Conservation (phyloP, 805 yeast genomes). For the Saturnispora dispora region DNA sequence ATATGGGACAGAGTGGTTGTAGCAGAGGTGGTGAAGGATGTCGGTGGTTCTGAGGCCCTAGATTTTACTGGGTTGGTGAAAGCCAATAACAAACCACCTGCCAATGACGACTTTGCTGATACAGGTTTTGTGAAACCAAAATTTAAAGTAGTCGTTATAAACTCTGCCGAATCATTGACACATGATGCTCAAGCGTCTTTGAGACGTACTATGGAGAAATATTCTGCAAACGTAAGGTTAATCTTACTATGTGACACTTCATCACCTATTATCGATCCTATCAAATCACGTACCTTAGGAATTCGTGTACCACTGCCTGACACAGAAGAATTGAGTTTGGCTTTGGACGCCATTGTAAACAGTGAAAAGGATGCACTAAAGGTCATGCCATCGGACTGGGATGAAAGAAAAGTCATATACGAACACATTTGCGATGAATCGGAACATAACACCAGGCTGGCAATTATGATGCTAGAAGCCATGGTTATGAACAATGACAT, state of each 20-base stretch:
- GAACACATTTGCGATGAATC: conserved; percentile 44
- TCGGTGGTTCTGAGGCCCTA: conserved; percentile 94
- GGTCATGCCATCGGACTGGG: conserved; percentile 28
- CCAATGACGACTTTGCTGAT: not conserved
- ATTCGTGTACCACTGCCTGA: conserved; percentile 84
- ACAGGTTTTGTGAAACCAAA: conserved; percentile 32
- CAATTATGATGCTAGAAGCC: conserved; percentile 75
- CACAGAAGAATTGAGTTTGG: conserved; percentile 43
- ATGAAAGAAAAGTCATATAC: conserved; percentile 30
- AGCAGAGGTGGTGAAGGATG: conserved; percentile 86
- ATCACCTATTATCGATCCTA: conserved; percentile 87
- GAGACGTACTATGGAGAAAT: conserved; percentile 93
- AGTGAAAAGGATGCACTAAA: conserved; percentile 39
- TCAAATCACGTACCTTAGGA: conserved; percentile 82
- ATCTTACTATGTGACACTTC: conserved; percentile 82
- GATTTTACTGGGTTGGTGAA: conserved; percentile 48
- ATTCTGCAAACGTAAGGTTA: conserved; percentile 77
- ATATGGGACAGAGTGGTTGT: conserved; percentile 91
- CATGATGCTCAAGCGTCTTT: conserved; percentile 95
- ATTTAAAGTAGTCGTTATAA: conserved; percentile 75
- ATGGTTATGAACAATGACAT: conserved; percentile 59
- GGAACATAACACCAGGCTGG: conserved; percentile 67
- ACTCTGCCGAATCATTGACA: conserved; percentile 83
- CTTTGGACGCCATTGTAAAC: conserved; percentile 46
- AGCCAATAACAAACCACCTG: conserved; percentile 4